A percentile compares a stretch with the other conserved stretches of the same genome.
These are phyloP conservation scores for Polychaeton citri DNA, from an alignment of 2,329 filamentous ascomycete species.

Conservation along the genomic window DNA sequence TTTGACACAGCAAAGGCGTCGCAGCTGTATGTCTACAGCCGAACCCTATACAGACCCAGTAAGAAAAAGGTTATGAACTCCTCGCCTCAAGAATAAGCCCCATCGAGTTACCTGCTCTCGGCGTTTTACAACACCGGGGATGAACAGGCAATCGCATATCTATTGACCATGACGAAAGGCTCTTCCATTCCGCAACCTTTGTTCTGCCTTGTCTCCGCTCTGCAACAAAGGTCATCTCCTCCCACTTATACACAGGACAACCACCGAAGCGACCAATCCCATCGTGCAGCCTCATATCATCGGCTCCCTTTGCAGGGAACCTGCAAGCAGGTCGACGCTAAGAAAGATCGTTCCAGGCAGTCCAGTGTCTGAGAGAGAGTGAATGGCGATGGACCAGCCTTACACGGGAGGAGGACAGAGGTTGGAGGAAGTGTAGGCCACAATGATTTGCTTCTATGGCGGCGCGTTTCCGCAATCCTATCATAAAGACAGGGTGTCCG, in stretches of 20 bases:
- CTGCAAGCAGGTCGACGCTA: slow-evolving; percentile 34
- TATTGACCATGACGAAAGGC: slow-evolving; percentile 85
- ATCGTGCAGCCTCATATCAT: slow-evolving; percentile 77
- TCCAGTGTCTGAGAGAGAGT: too few species aligned
- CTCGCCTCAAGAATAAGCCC: slow-evolving; percentile 99
- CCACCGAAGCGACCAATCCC: slow-evolving; percentile 18
- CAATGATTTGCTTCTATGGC: slow-evolving; percentile 86
- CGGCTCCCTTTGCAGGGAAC: slow-evolving; percentile 40
- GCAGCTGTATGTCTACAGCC: slow-evolving; percentile 18
- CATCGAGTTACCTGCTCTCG: slow-evolving; percentile 82
- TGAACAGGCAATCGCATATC: slow-evolving; percentile 84
- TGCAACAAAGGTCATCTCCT: slow-evolving; percentile 19
- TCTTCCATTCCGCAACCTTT: slow-evolving; percentile 41
- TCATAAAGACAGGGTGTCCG: slow-evolving; percentile 60
- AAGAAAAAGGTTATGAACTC: slow-evolving; percentile 42
- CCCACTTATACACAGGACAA: slow-evolving; percentile 19
- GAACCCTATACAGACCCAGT: slow-evolving; percentile 29
- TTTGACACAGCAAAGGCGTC: slow-evolving; percentile 49
- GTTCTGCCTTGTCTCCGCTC: slow-evolving; percentile 26
- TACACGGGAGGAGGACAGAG: slow-evolving; percentile 31
- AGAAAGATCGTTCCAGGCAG: too few species aligned
- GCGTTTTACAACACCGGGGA: slow-evolving; percentile 13
- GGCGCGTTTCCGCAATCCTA: slow-evolving; percentile 87
- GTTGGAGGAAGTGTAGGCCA: slow-evolving; percentile 63
- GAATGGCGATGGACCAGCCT: too few species aligned